phyloP scores from a whole-genome alignment of 345 rosid species.

The Salix arbutifolia region DNA sequence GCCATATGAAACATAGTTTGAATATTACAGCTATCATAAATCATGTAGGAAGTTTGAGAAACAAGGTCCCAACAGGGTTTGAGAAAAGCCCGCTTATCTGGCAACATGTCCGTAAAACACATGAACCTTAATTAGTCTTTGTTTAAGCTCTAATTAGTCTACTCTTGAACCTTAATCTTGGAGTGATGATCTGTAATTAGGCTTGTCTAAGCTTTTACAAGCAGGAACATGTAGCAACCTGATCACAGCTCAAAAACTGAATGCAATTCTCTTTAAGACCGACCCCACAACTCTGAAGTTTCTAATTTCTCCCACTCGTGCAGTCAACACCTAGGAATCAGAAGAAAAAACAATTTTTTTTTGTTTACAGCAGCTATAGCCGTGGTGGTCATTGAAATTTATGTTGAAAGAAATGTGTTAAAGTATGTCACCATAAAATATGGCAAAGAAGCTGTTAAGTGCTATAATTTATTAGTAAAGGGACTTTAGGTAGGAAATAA shows the following conservation, averaged over 20 bases:
- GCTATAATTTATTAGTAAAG: neutral
- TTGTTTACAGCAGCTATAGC: too few species aligned
- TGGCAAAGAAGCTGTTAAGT: constrained; percentile 18
- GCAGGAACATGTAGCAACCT: constrained; percentile 9
- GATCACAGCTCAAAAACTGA: neutral
- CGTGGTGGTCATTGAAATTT: constrained; percentile 9
- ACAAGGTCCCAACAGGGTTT: constrained; percentile 44
- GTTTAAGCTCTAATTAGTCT: neutral
- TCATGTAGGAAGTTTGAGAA: constrained; percentile 36
- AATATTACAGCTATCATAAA: neutral
- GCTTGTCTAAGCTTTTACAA: constrained; percentile 27
- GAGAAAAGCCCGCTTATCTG: constrained; percentile 31
- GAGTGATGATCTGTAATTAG: constrained; percentile 7
- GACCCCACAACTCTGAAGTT: constrained; percentile 20
- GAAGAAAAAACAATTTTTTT: neutral
- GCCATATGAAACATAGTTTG: neutral
- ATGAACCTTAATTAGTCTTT: neutral
- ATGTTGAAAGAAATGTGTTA: constrained; percentile 10
- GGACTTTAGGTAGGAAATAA: neutral
- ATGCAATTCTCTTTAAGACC: neutral
- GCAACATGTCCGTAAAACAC: constrained; percentile 17
- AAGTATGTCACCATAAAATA: constrained; percentile 38
- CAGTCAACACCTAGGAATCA: constrained; percentile 39
- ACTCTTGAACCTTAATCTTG: constrained; percentile 8
- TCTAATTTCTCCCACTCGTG: constrained; percentile 41